These are phyloP conservation scores for Thielaviopsis musarum DNA, from an alignment of 2,329 filamentous ascomycete species.

Conservation along the genomic window DNA sequence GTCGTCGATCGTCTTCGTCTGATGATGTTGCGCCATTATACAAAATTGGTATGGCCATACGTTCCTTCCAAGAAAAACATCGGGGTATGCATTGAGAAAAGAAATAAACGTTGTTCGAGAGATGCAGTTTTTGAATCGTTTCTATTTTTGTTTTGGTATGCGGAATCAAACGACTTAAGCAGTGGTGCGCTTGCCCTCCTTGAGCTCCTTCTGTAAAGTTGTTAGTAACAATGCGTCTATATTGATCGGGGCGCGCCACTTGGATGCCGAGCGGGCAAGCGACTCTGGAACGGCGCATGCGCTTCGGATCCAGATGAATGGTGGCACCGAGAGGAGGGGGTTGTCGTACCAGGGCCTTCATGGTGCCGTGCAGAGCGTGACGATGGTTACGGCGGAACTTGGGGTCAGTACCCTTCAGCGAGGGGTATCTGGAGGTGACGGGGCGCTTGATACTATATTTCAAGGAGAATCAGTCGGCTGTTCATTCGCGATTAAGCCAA, in stretches of 20 bases:
- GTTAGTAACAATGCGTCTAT: slow-evolving; percentile 18
- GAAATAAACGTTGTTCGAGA: background rate
- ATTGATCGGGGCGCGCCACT: background rate
- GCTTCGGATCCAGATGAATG: background rate
- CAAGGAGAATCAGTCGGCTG: background rate
- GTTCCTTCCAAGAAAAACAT: background rate
- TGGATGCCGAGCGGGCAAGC: background rate
- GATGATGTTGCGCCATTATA: background rate
- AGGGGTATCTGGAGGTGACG: slow-evolving; percentile 97
- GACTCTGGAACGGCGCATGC: background rate
- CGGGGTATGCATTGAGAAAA: background rate
- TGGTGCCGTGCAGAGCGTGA: slow-evolving; percentile 98
- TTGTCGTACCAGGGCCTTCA: slow-evolving; percentile 79
- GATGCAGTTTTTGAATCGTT: slow-evolving; percentile 11
- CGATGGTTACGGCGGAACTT: slow-evolving; percentile 99
- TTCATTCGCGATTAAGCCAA: background rate
- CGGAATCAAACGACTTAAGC: slow-evolving; percentile 37
- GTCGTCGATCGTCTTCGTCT: background rate
- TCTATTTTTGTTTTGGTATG: slow-evolving; percentile 12
- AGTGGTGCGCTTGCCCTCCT: slow-evolving; percentile 84
- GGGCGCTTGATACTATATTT: slow-evolving; percentile 92
- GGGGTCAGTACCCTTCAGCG: slow-evolving; percentile 94
- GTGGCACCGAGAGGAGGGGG: background rate
- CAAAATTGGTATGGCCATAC: background rate
- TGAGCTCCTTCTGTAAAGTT: slow-evolving; percentile 71